Base-by-base conservation (phyloP, 768 basidiomycete species). In the Xerocomellus intermedius region DNA sequence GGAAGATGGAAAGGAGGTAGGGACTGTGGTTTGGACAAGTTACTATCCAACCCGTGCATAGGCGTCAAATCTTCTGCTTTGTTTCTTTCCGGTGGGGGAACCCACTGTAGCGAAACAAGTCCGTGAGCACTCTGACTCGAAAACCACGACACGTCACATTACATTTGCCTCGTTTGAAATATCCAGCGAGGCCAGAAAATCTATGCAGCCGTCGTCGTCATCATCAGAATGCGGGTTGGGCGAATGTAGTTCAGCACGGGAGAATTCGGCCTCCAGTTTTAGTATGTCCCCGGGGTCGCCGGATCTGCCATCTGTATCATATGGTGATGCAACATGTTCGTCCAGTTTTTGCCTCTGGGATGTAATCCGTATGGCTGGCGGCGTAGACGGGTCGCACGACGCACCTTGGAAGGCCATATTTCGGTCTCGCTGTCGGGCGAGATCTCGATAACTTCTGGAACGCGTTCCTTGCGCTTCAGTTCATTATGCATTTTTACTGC, bases 51-150 rank as follows among this genome's bases (percentile, higher is more conserved):
- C 2, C 60, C 48, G 32, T 56, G 43, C 38, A 47, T 48, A 7
- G 64, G 63, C 0, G 67, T 67, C 54, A 69, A 52, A 36, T 71
- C 65, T 56, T 73, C 71, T n/a, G 69, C 71, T 50, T 62, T 70
- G 30, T 70, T 71, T 35, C 63, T 55, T 35, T 56, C 56, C 0
- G 71, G 67, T 16, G 60, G 32, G 22, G 65, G 59, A 19, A 55
- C 48, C 69, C 69, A 71, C 69, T 71, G 49, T 5, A 45, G 41
- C 19, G 35, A 50, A 42, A 47, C 16, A 47, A 14, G 17, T 4
- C n/a, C 1, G 26, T 64, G 54, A 65, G 54, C 8, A 21, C 6
- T 21, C 19, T 26, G 10, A 49, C 14, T 33, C 12, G 8, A 49
- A 24, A 21, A 21, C 5, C 9, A 37, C 5, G 28, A 21, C 13